Conservation (phyloP, 768 basidiomycete species). For the Tubosaeta sp. region DNA sequence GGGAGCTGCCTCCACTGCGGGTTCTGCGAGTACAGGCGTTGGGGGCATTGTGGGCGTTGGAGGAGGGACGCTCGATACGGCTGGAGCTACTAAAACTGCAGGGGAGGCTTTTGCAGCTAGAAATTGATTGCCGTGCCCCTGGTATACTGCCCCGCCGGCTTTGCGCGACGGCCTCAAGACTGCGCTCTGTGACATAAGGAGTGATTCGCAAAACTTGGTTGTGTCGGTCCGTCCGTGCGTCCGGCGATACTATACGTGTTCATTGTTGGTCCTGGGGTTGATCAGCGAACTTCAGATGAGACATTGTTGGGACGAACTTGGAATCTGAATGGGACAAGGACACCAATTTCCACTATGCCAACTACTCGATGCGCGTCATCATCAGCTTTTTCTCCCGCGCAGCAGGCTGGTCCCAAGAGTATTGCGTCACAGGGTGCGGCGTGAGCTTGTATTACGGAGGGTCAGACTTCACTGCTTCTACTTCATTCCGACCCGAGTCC, state of each 20-base stretch:
- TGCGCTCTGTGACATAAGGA: slow-evolving; percentile 78
- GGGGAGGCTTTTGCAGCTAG: too few species aligned
- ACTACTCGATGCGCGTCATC: slow-evolving; percentile 57
- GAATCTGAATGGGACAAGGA: slow-evolving; percentile 86
- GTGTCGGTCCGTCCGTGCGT: slow-evolving; percentile 85
- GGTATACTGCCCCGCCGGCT: too few species aligned
- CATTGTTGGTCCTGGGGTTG: slow-evolving; percentile 48
- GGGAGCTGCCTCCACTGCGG: too few species aligned
- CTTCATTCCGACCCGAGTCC: slow-evolving; percentile 43
- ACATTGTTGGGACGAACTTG: slow-evolving; percentile 40
- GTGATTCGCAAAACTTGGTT: slow-evolving; percentile 85
- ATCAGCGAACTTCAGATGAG: slow-evolving; percentile 1
- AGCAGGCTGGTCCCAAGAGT: slow-evolving; percentile 94
- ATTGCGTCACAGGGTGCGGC: slow-evolving; percentile 53
- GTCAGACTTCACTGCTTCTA: slow-evolving; percentile 35
- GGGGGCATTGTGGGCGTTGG: too few species aligned
- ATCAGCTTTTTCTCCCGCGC: slow-evolving; percentile 74
- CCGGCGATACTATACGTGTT: slow-evolving; percentile 73
- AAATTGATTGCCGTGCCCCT: too few species aligned
- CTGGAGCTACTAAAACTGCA: too few species aligned
- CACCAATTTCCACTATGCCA: slow-evolving; percentile 95
- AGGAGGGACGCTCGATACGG: too few species aligned
- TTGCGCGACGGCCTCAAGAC: slow-evolving; percentile 36
- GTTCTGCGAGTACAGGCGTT: too few species aligned
- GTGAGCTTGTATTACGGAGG: slow-evolving; percentile 49